These are phyloP conservation scores for Debaryomyces robertsiae DNA, from an alignment of 1,139 yeast genomes.

Conservation along the genomic window DNA sequence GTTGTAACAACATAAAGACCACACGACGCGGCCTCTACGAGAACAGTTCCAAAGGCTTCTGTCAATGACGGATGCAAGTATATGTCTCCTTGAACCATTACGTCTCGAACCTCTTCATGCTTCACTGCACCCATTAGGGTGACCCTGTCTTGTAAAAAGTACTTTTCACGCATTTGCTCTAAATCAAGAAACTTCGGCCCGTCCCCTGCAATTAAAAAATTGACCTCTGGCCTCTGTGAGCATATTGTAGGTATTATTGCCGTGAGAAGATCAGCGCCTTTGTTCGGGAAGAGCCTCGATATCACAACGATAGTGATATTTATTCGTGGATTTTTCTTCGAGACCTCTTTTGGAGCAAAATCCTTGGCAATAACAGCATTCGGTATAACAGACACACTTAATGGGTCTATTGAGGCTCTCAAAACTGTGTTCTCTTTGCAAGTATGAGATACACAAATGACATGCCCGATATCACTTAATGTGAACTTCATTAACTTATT, in stretches of 20 bases:
- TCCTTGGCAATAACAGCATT: constrained; percentile 90
- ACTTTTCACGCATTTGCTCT: constrained; percentile 92
- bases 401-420: constrained; percentile 80
- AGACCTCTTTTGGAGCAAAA: constrained; percentile 59
- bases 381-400: constrained; percentile 85
- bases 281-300: constrained; percentile 90
- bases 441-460: constrained; percentile 93
- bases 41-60: constrained; percentile 96
- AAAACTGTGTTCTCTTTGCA: constrained; percentile 95
- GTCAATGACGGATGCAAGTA: constrained; percentile 92
- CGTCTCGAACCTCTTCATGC: constrained; percentile 91
- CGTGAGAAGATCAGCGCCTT: constrained; percentile 88
- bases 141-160: constrained; percentile 85
- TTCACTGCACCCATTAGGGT: constrained; percentile 82
- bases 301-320: constrained; percentile 84
- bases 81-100: constrained; percentile 92
- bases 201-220: constrained; percentile 90
- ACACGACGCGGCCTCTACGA: constrained; percentile 97
- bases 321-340: constrained; percentile 8
- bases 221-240: constrained; percentile 59
- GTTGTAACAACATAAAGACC: constrained; percentile 94
- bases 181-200: constrained; percentile 94
- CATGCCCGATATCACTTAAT: constrained; percentile 84
- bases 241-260: constrained; percentile 89
- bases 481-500: constrained; percentile 86